Evolutionary conservation across 2,329 filamentous ascomycete genomes (phyloP), one percentile per base, ranked within the genome.

Genomic region (Cryphonectria radicalis): DNA sequence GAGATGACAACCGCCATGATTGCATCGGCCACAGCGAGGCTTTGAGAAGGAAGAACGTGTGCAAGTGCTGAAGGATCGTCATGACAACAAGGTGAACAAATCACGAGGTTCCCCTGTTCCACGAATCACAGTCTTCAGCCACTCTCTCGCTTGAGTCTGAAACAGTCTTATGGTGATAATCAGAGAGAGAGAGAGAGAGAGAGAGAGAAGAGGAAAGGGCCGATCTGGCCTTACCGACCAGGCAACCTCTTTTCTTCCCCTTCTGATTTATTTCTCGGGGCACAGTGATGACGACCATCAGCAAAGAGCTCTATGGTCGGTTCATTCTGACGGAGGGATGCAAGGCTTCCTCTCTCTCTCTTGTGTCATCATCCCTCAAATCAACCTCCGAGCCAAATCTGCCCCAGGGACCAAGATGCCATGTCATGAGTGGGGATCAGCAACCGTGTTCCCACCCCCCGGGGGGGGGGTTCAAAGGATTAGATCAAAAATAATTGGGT

Each of bases 81-180:
- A 4, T 32, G 46, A 59, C 53, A n/a, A 67, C 55, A 19, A 50
- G 22, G 37, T 67, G 14, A 35, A 43, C 66, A 32, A 28, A 64
- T 55, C 37, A 35, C 68, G 64, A 63, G 63, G 28, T 63, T 50
- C 10, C 46, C 32, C 68, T 65, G 71, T 72, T 63, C 63, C 69
- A 70, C 71, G 64, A 71, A 68, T 63, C 66, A 69, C 66, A 69
- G 40, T 35, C 59, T 35, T 50, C 66, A 63, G 66, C 66, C 66
- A 59, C 17, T 65, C 60, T 55, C 69, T 71, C 71, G 71, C 71
- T 73, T 73, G 63, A 57, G 62, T 59, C 69, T 71, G 71, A 73
- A 73, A 73, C 71, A 73, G 66, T 71, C 71, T 69, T 68, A 67
- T 67, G 63, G 66, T 43, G 66, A 66, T 59, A 63, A 73, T 68